Evolutionary conservation across 305 asterid genomes (phyloP), one percentile per base, ranked within the genome.

Genomic region (Euphrasia arctica): DNA sequence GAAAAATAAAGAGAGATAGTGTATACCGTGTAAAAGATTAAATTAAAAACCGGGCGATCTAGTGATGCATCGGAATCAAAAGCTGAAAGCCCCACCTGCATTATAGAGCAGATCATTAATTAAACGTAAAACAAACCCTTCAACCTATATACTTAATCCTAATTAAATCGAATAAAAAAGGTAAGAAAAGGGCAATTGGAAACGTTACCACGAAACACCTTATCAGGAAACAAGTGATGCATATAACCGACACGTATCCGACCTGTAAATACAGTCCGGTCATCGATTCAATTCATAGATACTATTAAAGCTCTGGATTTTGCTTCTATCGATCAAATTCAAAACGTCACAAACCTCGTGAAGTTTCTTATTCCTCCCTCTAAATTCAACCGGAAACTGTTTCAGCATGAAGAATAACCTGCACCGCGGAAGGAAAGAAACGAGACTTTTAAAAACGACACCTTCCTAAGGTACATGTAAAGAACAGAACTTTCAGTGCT

Each of bases 231-330:
- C 99, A 94, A 67, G 86, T 79, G 83, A 88, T 86, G 82, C 98
- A 94, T 81, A 88, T 87, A 34, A 90, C 95, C 7, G 99, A 88
- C 72, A 94, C 99, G 49, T 90, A 94, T 80, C 99, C 98, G 58
- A 94, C 99, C 99, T 94, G 95, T 47, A 58, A 71, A 47, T 63
- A 6, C 8, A 15, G 2, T 51, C 10, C 57, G 48, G 71, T 63
- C 48, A 79, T 11, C 22, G 51, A 50, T 50, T 50, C 9, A 14
- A 50, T 7, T 14, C 18, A 49, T n/a, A 49, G 18, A 49, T 10
- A 4, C 6, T 34, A 11, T 4, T 3, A 5, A 36, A 14, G 3
- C 1, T 4, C 25, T 13, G 1, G 27, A 7, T 14, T n/a, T 49
- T 14, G 18, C 4, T 49, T 4, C 54, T 49, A 49, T 49, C 8